A percentile compares a stretch with the other conserved stretches of the same genome.
These are phyloP conservation scores for Balakata baccata DNA, from an alignment of 345 rosid species.

Conservation along the genomic window DNA sequence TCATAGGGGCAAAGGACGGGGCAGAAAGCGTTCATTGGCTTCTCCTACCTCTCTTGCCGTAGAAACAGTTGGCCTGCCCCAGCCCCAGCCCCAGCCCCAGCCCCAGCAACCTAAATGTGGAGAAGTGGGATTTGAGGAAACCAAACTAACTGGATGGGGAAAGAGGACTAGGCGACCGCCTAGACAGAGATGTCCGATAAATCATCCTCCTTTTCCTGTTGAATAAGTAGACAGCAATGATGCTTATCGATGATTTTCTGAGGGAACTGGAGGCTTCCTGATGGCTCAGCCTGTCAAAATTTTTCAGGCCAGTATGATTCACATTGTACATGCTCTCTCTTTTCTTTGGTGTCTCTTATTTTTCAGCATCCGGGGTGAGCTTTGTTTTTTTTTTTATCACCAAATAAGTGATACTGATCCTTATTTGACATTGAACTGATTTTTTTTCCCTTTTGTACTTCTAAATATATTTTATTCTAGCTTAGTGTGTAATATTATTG, in stretches of 20 bases:
- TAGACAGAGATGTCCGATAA: slow-evolving; percentile 48
- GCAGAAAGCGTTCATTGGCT: slow-evolving; percentile 38
- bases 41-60: slow-evolving; percentile 15
- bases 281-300: slow-evolving; percentile 5
- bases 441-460: background rate
- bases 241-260: background rate
- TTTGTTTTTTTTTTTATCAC: background rate
- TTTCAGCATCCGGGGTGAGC: slow-evolving; percentile 4
- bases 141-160: slow-evolving; percentile 70
- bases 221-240: background rate
- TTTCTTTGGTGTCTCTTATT: background rate
- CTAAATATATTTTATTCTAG: background rate
- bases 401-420: slow-evolving; percentile 11
- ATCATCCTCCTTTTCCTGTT: slow-evolving; percentile 26
- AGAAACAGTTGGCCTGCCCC: slow-evolving; percentile 12
- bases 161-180: slow-evolving; percentile 78
- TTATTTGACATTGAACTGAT: background rate
- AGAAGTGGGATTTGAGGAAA: slow-evolving; percentile 44
- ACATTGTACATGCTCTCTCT: background rate
- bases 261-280: too few relatives aligned
- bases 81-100: slow-evolving; percentile 21
- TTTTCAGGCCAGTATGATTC: slow-evolving; percentile 4
- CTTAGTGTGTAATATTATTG: background rate
- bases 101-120: slow-evolving; percentile 27
- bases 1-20: slow-evolving; percentile 38